Base-by-base conservation (phyloP, 352 stramenopile species). In the Phytophthora pini region DNA sequence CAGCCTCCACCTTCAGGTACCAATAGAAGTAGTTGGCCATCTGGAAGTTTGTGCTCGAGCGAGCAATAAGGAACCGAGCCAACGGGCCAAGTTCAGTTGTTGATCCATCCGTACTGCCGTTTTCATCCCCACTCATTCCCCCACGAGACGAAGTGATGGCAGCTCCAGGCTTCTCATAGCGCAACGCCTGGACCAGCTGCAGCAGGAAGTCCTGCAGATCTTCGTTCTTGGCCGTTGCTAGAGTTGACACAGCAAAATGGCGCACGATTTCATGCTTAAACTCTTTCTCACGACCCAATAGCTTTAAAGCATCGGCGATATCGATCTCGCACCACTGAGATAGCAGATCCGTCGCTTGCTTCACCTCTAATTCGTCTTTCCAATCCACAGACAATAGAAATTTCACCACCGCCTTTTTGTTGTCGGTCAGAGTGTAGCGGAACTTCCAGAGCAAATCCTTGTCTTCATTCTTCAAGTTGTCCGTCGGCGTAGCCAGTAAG, bases 1-100 rank as follows among this genome's bases (percentile, higher is more conserved):
- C 76, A 29, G 86, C 74, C 53, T 96, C 88, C 5, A 94, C 88
- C 49, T 94, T 89, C 9, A 93, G 49, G 46, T 93, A 96, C 91
- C 97, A 99, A 63, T 98, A 99, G n/a, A 99, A 92, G 56, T 98
- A 99, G 65, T 99, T 99, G 27, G 97, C 97, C 68, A 99, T 91
- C 54, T 98, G 85, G 55, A 99, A 94, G 58, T 97, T 98, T 22
- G 77, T 88, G 34, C 89, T 93, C 11, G 97, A 97, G 17, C 97
- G 88, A 44, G 93, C 83, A 62, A 99, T 98, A 26, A 99, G 73
- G 76, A 99, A 99, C 31, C 80, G 81, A 43, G 93, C 96, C 5
- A 99, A 74, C 1, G 91, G 78, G 6, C 88, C 84, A 13, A 94
- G 58, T 48, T 95, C 76, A 62, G 77, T 74, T 24, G 66, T 61